These are phyloP conservation scores for Penicillium corylophilum DNA, from an alignment of 2,329 filamentous ascomycete genomes.

Conservation along the genomic window DNA sequence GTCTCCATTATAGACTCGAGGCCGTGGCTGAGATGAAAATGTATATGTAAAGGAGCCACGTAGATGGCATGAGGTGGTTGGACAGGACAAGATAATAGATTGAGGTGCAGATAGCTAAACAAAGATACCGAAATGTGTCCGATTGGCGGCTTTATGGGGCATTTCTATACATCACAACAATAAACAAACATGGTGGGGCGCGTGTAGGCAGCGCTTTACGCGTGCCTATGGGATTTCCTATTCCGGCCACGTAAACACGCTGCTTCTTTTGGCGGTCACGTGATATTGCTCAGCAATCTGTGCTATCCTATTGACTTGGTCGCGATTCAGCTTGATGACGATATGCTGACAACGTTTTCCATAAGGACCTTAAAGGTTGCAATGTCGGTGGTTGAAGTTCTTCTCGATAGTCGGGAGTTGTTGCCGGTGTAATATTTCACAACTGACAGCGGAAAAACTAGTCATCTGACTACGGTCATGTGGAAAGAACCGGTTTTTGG, in stretches of 20 bases:
- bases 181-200: slow-evolving; percentile 29
- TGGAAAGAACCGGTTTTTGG: too few relatives aligned
- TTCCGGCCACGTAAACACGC: slow-evolving; percentile 24
- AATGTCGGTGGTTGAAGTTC: too few relatives aligned
- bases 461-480: too few relatives aligned
- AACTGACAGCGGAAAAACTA: too few relatives aligned
- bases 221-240: slow-evolving; percentile 13
- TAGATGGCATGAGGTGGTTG: neutral
- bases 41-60: neutral
- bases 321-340: neutral
- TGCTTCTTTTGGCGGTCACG: slow-evolving; percentile 21
- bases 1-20: slow-evolving; percentile 22
- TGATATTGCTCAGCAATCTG: neutral
- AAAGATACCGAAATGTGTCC: neutral
- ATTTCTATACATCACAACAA: slow-evolving; percentile 24
- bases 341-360: too few relatives aligned
- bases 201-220: slow-evolving; percentile 20
- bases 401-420: too few relatives aligned
- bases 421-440: too few relatives aligned
- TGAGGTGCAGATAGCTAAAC: neutral
- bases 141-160: slow-evolving; percentile 12
- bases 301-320: too few relatives aligned
- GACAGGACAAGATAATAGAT: neutral
- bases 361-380: too few relatives aligned
- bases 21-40: neutral